phyloP scores from a whole-genome alignment of 352 stramenopile species.

The Phytopythium boreale region DNA sequence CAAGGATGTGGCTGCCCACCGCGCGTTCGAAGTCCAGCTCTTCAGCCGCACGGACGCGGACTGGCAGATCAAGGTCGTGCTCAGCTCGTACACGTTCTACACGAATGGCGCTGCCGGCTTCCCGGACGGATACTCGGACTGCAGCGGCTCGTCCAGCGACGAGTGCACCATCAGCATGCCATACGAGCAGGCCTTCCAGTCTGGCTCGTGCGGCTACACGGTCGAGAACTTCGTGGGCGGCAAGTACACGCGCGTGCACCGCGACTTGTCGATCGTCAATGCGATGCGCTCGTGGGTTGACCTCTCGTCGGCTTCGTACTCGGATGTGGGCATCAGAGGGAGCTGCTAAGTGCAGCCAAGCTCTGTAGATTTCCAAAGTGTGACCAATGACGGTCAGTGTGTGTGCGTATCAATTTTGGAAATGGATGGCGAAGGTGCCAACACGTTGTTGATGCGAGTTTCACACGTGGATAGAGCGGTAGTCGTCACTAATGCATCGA shows the following conservation, averaged over 20 bases:
- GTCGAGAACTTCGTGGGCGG: constrained; percentile 45
- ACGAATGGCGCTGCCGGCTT: constrained; percentile 48
- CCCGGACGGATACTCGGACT: constrained; percentile 49
- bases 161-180: constrained; percentile 34
- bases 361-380: too few species aligned
- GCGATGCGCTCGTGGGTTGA: constrained; percentile 57
- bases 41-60: constrained; percentile 54
- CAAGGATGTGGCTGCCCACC: constrained; percentile 45
- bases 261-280: constrained; percentile 63
- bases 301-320: constrained; percentile 25
- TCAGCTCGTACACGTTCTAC: constrained; percentile 66
- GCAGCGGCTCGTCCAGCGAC: constrained; percentile 29
- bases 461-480: background rate
- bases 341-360: too few species aligned
- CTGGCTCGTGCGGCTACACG: constrained; percentile 56
- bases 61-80: constrained; percentile 66
- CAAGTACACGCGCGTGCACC: constrained; percentile 71
- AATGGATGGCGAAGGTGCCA: constrained; percentile 1
- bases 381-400: too few species aligned
- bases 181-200: constrained; percentile 48
- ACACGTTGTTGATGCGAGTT: background rate
- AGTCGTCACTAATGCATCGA: background rate
- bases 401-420: background rate
- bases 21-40: constrained; percentile 53
- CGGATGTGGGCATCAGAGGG: constrained; percentile 36